A percentile compares a stretch with the other conserved stretches of the same genome.
Evolutionary conservation across 2,329 filamentous ascomycete species (phyloP).

Genomic region (Aspergillus sp.): DNA sequence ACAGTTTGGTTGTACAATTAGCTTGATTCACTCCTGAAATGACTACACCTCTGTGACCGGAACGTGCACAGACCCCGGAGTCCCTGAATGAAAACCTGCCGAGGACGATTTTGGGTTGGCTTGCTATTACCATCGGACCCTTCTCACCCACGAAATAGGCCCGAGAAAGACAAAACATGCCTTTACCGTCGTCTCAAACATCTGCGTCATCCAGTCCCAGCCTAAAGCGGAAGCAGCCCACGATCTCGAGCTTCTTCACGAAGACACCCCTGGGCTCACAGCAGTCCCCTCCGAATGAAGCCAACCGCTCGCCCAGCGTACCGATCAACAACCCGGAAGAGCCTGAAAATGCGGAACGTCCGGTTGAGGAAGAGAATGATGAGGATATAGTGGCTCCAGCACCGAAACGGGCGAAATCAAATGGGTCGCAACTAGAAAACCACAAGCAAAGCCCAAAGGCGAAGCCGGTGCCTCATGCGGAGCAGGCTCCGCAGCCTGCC

Average conservation of each 20-base stretch:
- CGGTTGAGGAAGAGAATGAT: conserved; percentile 36
- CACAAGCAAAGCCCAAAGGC: conserved; percentile 4
- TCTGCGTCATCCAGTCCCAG: conserved; percentile 32
- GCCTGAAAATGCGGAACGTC: conserved; percentile 7
- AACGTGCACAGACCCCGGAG: neutral
- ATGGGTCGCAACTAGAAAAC: conserved; percentile 18
- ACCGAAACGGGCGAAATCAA: conserved; percentile 41
- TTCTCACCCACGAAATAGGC: neutral
- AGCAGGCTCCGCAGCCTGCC: conserved; percentile 33
- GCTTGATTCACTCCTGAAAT: neutral
- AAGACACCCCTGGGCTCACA: conserved; percentile 48
- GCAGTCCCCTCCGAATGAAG: conserved; percentile 12
- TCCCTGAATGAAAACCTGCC: neutral
- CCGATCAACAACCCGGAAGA: neutral
- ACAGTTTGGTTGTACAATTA: neutral
- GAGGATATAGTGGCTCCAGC: conserved; percentile 41
- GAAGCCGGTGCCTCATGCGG: neutral
- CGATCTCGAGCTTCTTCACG: conserved; percentile 83
- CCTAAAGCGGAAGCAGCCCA: conserved; percentile 57
- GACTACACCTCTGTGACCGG: neutral
- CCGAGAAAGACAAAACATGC: conserved; percentile 25
- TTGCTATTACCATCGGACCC: neutral
- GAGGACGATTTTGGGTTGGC: neutral
- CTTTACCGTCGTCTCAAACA: conserved; percentile 34
- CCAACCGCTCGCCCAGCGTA: conserved; percentile 1